Evolutionary conservation across 2,329 filamentous ascomycete species (phyloP), one percentile per base, ranked within the genome.

Genomic region (Penicillium thymicola): DNA sequence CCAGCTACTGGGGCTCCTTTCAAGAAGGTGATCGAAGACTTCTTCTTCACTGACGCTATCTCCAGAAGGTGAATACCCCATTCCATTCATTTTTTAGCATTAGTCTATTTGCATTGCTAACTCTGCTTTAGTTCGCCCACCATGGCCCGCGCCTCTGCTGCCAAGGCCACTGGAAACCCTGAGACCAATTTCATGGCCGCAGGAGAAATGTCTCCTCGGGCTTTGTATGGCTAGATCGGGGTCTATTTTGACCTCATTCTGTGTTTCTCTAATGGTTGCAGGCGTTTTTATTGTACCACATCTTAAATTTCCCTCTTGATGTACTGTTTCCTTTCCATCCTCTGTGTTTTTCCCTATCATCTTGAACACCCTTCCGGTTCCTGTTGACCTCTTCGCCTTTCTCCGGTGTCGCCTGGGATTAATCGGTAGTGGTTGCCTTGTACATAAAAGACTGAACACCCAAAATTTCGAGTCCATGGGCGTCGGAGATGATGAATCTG

Each of bases 1-100:
- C 88, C 90, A 77, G 70, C 82, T n/a, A 88, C 81, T 40, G 87
- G 86, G n/a, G 78, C 82, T 67, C 85, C 89, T 30, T 82, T 99
- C 69, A 90, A 87, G 81, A 90, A 89, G 77, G 86, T 89, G 55
- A 90, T 99, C 67, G 87, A 96, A 69, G 90, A 99, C 81, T 99
- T 99, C 77, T 99, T 92, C 81, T 96, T 97, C 78, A 99, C 94
- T 75, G 93, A 99, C 78, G 86, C 88, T 57, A 97, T 99, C 76
- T 96, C 92, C 38, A 88, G 94, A 84, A 97, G 91, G 91, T 94
- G 80, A 76, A 86, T 80, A 44, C 34, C 25, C 34, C 30, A 21
- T 32, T 8, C 21, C 27, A 18, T 27, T 18, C n/a, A 23, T 46
- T 36, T 36, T 38, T 32, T 6, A 27, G 25, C 44, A 47, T 7